Evolutionary conservation across 176 grass and related monocot species (phyloP), one percentile per base, ranked within the genome.

Genomic region (Guadua angustifolia): DNA sequence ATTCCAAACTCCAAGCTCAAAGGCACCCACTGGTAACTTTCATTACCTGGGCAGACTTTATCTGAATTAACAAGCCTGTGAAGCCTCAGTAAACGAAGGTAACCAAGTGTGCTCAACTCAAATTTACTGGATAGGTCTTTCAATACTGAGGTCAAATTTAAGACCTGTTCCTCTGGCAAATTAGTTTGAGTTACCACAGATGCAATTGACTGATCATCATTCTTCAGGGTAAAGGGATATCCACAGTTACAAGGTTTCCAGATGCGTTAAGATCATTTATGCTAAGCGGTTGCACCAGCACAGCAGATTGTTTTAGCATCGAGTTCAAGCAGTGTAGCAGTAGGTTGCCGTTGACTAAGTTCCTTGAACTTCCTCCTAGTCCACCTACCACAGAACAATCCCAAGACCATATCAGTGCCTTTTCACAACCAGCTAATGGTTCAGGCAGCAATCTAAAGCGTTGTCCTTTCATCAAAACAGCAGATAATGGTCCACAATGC

Each of bases 1-100:
- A 98, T 86, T 33, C 96, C 96, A 50, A 98, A 98, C 91, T 98
- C 96, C 80, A 98, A 85, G 71, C 93, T 94, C 85, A 98, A 86
- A 65, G 96, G 96, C 42, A 95, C 88, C 96, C 96, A 98, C 84
- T 98, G 87, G 69, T 92, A 98, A 73, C 75, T 90, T 79, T 50
- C 69, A 86, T 86, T 69, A 73, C 94, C 87, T 21, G 79, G 72
- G 17, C 25, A 65, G 69, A 80, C 86, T 67, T 73, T 78, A 26
- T 86, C 91, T 1, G 64, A 66, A 85, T 81, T 86, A 49, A 46
- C 83, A 75, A 82, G 67, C 76, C 76, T 98, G 64, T 92, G 79
- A 74, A 98, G 91, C 86, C 96, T 95, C 84, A 95, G 29, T 29
- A 29, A 86, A 77, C 93, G 93, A 80, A 95, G 88, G 82, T 98